phyloP scores from a whole-genome alignment of 2,329 filamentous ascomycete genomes.

The Ophiostoma piceae region DNA sequence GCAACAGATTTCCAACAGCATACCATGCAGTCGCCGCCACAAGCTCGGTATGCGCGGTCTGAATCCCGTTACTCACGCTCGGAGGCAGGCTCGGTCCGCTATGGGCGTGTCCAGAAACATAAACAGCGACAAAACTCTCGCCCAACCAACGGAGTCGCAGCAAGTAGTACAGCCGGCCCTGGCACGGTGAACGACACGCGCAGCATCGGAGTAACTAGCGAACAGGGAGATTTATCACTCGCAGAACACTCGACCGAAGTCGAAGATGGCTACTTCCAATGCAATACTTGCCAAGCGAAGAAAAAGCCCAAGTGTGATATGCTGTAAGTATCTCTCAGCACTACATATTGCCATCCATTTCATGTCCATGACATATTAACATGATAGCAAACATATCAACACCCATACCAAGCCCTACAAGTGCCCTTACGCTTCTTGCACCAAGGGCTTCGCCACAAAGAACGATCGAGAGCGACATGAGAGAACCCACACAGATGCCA shows the following conservation, averaged over 20 bases:
- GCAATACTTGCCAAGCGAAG: background rate
- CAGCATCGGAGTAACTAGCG: background rate
- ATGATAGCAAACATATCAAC: constrained; percentile 72
- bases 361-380: background rate
- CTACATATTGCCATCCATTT: background rate
- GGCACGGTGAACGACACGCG: background rate
- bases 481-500: background rate
- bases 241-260: background rate
- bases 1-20: background rate
- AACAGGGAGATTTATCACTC: background rate
- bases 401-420: constrained; percentile 76
- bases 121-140: background rate
- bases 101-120: background rate
- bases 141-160: background rate
- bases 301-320: background rate
- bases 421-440: constrained; percentile 59
- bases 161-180: background rate
- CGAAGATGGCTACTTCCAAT: background rate
- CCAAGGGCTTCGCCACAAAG: constrained; percentile 51
- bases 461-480: constrained; percentile 40
- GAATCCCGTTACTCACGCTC: background rate
- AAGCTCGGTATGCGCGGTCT: background rate
- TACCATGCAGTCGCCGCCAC: background rate
- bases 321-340: background rate
- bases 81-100: background rate